phyloP scores from a whole-genome alignment of 2,329 filamentous ascomycete species.

The Coniochaeta hoffmannii region DNA sequence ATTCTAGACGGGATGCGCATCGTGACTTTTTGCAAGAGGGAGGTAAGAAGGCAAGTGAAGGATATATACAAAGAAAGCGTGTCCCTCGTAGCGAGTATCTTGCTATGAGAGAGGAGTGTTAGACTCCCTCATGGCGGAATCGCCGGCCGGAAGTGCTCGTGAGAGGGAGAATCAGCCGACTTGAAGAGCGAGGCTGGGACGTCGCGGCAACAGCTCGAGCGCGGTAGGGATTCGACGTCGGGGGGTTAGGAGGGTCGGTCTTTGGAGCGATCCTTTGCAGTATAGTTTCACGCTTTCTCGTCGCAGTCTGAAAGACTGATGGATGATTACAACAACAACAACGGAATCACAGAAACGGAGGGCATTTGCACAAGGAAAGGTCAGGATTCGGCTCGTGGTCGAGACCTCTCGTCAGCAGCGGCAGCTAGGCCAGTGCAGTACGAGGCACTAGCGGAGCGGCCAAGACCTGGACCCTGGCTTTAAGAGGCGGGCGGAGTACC shows the following conservation, averaged over 20 bases:
- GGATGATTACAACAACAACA: background rate
- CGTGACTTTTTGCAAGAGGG: background rate
- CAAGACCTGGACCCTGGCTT: background rate
- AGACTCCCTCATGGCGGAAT: constrained; percentile 1
- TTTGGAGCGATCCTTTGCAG: background rate
- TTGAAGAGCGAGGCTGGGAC: background rate
- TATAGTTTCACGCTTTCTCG: background rate
- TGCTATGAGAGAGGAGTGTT: background rate
- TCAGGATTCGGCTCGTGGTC: background rate
- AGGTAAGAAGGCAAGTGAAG: background rate
- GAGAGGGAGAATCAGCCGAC: background rate
- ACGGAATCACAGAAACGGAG: background rate
- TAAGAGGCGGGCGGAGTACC: background rate
- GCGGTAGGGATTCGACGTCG: background rate
- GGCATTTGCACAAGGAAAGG: background rate
- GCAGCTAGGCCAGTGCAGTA: background rate
- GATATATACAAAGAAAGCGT: background rate
- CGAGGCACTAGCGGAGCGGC: background rate
- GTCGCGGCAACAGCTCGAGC: background rate
- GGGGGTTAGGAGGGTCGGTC: background rate
- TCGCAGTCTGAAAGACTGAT: background rate
- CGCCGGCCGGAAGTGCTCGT: background rate
- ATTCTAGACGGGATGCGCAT: background rate
- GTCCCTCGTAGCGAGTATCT: background rate
- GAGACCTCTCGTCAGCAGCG: background rate